These are phyloP conservation scores for Fraxinus paxiana DNA, from an alignment of 305 asterid species.

Conservation along the genomic window DNA sequence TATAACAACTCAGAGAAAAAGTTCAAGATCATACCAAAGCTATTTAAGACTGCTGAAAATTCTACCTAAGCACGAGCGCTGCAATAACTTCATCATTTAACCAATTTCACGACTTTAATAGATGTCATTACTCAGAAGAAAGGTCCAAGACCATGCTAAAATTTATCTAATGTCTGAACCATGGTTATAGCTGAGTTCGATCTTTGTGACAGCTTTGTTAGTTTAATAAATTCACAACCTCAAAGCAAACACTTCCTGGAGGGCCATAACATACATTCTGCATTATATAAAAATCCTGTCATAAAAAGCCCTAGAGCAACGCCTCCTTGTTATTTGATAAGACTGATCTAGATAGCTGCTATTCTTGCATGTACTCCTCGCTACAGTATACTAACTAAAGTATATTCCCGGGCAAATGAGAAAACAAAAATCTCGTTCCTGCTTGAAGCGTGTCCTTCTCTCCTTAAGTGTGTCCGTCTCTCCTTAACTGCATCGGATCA, in stretches of 20 bases:
- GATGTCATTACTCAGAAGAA: background rate
- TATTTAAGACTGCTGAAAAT: background rate
- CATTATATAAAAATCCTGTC: background rate
- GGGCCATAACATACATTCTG: background rate
- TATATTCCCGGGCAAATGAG: background rate
- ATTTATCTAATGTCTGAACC: background rate
- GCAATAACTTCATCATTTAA: background rate
- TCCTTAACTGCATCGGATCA: background rate
- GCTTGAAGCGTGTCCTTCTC: background rate
- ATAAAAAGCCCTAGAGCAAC: background rate
- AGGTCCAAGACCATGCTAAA: background rate
- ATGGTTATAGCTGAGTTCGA: background rate
- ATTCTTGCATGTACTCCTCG: background rate
- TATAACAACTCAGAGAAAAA: background rate
- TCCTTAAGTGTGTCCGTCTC: background rate
- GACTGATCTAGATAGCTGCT: background rate
- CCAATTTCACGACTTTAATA: background rate
- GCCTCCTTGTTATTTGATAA: background rate
- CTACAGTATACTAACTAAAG: background rate
- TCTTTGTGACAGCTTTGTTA: conserved; percentile 4
- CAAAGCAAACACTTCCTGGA: background rate
- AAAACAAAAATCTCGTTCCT: background rate
- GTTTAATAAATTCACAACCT: background rate
- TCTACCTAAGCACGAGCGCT: background rate
- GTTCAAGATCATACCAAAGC: background rate